Base-by-base conservation (phyloP, 768 basidiomycete species). In the Clitopilus passeckerianus region DNA sequence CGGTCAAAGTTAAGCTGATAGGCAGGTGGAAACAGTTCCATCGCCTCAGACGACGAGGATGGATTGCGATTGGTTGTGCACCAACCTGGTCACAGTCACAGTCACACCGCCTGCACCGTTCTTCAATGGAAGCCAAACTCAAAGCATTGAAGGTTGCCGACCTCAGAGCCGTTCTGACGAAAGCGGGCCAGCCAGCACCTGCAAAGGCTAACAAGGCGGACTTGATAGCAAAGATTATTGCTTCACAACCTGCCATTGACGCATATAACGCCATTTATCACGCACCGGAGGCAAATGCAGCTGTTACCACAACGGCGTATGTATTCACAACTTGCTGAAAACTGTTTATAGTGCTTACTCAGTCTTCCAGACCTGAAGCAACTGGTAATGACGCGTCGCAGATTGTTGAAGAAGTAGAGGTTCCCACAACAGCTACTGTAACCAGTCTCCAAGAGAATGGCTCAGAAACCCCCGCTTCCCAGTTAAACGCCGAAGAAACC, bases 71-170 rank as follows among this genome's bases (percentile, higher is more conserved):
- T 80, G 77, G 79, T 75, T 77, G 65, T 69, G 46, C 46, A 57
- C 22, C 41, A 44, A 54, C 50, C 37, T 56, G 12, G 34, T 24
- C 37, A 60, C 54, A 34, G 50, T 55, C 24, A 55, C 54, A 56
- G 22, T 60, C 63, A 68, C 63, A 63, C 58, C 27, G 52, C 56
- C 63, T 64, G 67, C 66, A 33, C 62, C 66, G 61, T 68, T 56
- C 58, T 58, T 56, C 59, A 68, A 74, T 77, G 74, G 72, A 74
- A 62, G 34, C 67, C 24, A 74, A 77, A 67, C 74, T 76, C 60
- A 86, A 85, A 71, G 72, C 84, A 0, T 84, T 90, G 75, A 89
- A 87, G 71, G 89, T 89, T 68, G 79, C 80, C 34, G 88, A 90
- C 64, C 84, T 90, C 70, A 84, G 75, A 66, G 77, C 82, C 59